These are phyloP conservation scores for Kwoniella sp. DNA, from an alignment of 768 basidiomycete genomes.

Conservation along the genomic window DNA sequence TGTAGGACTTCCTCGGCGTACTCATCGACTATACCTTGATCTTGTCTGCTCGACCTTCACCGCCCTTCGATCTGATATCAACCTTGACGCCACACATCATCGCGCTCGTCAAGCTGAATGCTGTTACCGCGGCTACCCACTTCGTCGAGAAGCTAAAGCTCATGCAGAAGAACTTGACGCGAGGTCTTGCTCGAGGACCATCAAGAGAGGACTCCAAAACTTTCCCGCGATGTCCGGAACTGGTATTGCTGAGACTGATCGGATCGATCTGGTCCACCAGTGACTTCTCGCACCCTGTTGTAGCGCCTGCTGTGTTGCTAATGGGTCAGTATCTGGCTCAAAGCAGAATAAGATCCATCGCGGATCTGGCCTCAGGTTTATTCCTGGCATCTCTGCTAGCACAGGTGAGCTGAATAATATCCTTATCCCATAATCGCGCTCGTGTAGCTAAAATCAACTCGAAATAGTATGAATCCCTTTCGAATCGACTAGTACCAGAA, in stretches of 20 bases:
- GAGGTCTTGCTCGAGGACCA: constrained; percentile 73
- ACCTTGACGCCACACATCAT: constrained; percentile 75
- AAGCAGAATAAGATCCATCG: constrained; percentile 71
- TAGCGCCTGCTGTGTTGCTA: constrained; percentile 80
- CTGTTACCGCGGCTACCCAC: constrained; percentile 72
- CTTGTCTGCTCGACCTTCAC: constrained; percentile 66
- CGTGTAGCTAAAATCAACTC: background rate
- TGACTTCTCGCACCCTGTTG: constrained; percentile 86
- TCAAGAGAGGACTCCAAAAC: constrained; percentile 68
- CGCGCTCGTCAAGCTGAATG: constrained; percentile 76
- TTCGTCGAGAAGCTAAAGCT: constrained; percentile 79
- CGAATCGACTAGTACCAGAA: constrained; percentile 87
- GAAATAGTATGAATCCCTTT: constrained; percentile 74
- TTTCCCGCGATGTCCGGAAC: constrained; percentile 83
- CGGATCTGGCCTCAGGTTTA: constrained; percentile 79
- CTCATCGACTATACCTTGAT: constrained; percentile 87
- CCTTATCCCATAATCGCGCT: background rate
- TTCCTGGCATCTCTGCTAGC: constrained; percentile 81
- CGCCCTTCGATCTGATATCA: constrained; percentile 66
- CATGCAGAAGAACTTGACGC: constrained; percentile 91
- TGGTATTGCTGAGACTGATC: constrained; percentile 75
- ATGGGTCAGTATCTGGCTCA: constrained; percentile 90
- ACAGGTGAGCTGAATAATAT: constrained; percentile 47
- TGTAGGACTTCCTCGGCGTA: constrained; percentile 73
- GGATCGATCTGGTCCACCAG: constrained; percentile 89